Conservation (phyloP, 768 basidiomycete genomes). For the Tubosaeta brunneosetosa region DNA sequence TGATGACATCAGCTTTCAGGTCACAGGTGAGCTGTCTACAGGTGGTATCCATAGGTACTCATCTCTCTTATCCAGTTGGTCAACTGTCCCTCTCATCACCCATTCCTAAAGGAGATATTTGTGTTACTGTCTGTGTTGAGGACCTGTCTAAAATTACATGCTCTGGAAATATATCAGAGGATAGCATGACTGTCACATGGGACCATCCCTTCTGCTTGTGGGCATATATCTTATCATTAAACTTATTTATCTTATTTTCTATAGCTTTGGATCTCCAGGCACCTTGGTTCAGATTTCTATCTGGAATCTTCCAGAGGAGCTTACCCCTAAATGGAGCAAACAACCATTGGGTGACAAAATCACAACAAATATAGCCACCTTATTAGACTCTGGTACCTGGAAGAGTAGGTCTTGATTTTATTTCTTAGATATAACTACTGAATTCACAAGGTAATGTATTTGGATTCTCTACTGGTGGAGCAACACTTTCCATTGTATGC, state of each 20-base stretch:
- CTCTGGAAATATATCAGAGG: not conserved
- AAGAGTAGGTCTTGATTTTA: not conserved
- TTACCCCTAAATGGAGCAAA: not conserved
- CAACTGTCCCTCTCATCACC: too few relatives aligned
- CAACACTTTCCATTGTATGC: not conserved
- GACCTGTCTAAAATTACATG: not conserved
- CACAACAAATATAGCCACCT: not conserved
- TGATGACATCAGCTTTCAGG: too few relatives aligned
- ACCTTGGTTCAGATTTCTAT: not conserved
- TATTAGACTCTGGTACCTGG: not conserved
- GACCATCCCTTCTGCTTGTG: not conserved
- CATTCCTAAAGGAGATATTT: not conserved
- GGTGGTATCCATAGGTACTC: too few relatives aligned
- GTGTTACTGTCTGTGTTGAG: not conserved
- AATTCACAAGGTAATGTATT: not conserved
- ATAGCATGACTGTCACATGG: not conserved
- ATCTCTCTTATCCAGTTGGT: too few relatives aligned
- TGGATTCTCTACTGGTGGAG: not conserved
- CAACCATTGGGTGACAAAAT: not conserved
- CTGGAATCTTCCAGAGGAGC: not conserved
- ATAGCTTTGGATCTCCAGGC: not conserved
- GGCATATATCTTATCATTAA: not conserved
- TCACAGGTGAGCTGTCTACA: too few relatives aligned
- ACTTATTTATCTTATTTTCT: not conserved
- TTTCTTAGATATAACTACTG: not conserved